These are phyloP conservation scores for Xylaria acuta DNA, from an alignment of 495 filamentous ascomycete species.

Conservation along the genomic window DNA sequence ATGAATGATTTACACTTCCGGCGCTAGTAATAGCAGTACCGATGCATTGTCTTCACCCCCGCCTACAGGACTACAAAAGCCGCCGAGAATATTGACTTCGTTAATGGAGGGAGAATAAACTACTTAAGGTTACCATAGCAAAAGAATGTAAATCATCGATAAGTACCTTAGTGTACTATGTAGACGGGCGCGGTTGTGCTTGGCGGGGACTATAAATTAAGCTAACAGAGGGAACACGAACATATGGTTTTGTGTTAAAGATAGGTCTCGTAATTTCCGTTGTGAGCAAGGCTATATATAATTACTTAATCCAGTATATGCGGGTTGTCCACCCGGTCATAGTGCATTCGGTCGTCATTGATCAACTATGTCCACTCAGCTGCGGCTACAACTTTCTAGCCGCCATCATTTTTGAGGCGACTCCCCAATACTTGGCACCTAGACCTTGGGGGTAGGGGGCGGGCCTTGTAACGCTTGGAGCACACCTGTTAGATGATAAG, in stretches of 20 bases:
- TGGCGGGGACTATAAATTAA: background rate
- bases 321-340: background rate
- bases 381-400: background rate
- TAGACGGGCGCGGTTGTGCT: background rate
- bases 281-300: background rate
- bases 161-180: background rate
- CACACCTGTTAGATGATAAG: background rate
- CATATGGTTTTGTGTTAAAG: background rate
- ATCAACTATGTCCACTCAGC: background rate
- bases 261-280: background rate
- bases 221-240: background rate
- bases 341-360: background rate
- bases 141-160: background rate
- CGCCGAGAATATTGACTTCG: background rate
- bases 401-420: background rate
- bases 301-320: background rate
- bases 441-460: background rate
- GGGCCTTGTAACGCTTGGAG: background rate
- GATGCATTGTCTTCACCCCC: background rate
- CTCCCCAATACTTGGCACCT: background rate
- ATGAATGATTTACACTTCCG: background rate
- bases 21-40: background rate
- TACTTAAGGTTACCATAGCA: background rate
- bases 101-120: background rate
- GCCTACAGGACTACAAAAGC: background rate